Conservation (phyloP, 257 asterid genomes). For the Paulownia fortunei region DNA sequence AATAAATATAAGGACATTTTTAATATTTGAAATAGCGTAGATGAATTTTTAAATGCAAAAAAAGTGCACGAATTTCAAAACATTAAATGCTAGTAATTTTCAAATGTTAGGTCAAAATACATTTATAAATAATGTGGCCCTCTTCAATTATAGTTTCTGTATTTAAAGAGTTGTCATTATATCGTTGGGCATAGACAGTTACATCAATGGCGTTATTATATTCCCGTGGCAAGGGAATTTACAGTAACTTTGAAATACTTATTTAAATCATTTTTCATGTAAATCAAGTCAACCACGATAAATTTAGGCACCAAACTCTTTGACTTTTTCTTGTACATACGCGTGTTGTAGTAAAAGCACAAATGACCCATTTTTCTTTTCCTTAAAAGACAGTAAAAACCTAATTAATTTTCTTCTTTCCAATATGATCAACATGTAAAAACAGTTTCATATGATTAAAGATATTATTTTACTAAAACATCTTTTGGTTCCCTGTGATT, state of each 20-base stretch:
- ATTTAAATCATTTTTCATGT: background rate
- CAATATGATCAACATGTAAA: too few relatives aligned
- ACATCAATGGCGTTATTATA: background rate
- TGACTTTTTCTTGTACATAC: too few relatives aligned
- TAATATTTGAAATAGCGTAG: background rate
- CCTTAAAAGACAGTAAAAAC: too few relatives aligned
- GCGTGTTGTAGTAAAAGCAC: too few relatives aligned
- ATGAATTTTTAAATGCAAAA: background rate
- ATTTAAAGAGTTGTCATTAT: background rate
- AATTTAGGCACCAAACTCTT: too few relatives aligned
- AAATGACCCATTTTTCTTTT: too few relatives aligned
- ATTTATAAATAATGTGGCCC: background rate
- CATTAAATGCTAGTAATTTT: background rate
- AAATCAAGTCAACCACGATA: background rate
- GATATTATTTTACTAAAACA: too few relatives aligned
- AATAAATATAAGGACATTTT: too few relatives aligned
- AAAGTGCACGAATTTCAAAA: background rate
- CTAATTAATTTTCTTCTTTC: too few relatives aligned
- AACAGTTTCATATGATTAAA: too few relatives aligned
- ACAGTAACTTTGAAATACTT: background rate
- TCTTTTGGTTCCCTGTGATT: too few relatives aligned
- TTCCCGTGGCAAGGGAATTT: background rate
- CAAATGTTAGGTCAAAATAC: background rate
- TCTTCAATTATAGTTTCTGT: background rate
- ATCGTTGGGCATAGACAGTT: background rate